These are phyloP conservation scores for Dissoconium aciculare DNA, from an alignment of 2,329 filamentous ascomycete genomes.

Conservation along the genomic window DNA sequence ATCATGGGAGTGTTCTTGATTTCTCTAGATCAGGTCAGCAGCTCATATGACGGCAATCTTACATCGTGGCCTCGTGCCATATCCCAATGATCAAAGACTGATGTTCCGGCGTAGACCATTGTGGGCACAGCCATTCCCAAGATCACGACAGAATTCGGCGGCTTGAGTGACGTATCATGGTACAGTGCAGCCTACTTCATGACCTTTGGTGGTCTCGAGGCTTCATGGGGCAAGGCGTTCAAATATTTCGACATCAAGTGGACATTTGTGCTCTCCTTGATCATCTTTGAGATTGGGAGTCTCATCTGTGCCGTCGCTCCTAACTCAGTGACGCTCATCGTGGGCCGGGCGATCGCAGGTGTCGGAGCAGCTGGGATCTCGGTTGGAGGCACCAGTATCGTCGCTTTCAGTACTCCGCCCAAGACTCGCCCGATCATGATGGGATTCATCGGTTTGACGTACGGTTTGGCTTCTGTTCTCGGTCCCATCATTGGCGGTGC, in stretches of 20 bases:
- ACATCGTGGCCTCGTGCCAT: no score
- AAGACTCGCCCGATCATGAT: slow-evolving; percentile 8
- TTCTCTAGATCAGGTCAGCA: no score
- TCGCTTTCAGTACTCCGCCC: slow-evolving; percentile 9
- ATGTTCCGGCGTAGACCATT: no score
- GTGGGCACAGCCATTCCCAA: slow-evolving; percentile 21
- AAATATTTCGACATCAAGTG: slow-evolving; percentile 19
- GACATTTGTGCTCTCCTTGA: slow-evolving; percentile 24
- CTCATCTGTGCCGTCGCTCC: slow-evolving; percentile 27
- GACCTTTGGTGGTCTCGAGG: slow-evolving; percentile 21
- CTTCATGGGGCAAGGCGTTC: slow-evolving; percentile 20
- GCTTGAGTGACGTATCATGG: slow-evolving; percentile 24
- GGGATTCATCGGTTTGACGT: slow-evolving; percentile 11
- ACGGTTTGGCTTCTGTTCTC: slow-evolving; percentile 6
- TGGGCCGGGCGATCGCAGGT: slow-evolving; percentile 27
- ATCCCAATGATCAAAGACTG: no score
- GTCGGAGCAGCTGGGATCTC: slow-evolving; percentile 23
- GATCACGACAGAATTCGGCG: slow-evolving; percentile 25
- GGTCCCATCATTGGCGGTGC: slow-evolving; percentile 10
- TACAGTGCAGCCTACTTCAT: slow-evolving; percentile 22
- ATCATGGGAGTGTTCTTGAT: no score
- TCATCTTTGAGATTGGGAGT: slow-evolving; percentile 29
- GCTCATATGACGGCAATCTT: no score
- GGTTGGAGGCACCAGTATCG: slow-evolving; percentile 18
- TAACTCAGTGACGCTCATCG: slow-evolving; percentile 23